Percentiles rank a stretch among this genome's conserved stretches.
phyloP scores from a whole-genome alignment of 2,329 filamentous ascomycete species.

The Paecilomyces sp. region DNA sequence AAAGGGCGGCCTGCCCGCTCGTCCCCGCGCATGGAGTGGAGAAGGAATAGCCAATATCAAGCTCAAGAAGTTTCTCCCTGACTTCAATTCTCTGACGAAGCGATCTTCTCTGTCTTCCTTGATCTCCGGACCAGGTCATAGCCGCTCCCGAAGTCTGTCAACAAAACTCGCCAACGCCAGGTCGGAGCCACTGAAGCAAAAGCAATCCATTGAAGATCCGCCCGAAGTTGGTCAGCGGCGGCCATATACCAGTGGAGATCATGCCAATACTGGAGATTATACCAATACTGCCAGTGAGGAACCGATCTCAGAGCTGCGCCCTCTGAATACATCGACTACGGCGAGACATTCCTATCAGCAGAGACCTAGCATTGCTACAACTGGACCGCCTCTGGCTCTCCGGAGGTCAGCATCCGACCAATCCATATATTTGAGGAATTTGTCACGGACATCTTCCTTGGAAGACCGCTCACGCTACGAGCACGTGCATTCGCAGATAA shows the following conservation, averaged over 20 bases:
- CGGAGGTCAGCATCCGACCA: conserved; percentile 67
- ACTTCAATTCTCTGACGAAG: conserved; percentile 23
- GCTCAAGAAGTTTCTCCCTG: conserved; percentile 29
- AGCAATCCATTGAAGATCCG: neutral
- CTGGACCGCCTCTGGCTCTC: conserved; percentile 30
- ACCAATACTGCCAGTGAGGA: conserved; percentile 20
- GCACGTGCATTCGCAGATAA: conserved; percentile 75
- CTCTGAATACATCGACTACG: conserved; percentile 17
- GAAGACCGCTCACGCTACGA: conserved; percentile 78
- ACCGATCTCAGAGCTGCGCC: conserved; percentile 24
- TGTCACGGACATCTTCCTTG: conserved; percentile 73
- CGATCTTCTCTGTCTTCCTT: conserved; percentile 22
- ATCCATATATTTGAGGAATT: conserved; percentile 62
- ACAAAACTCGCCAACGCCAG: conserved; percentile 6
- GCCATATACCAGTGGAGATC: conserved; percentile 4
- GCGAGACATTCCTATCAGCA: conserved; percentile 26
- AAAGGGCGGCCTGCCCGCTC: conserved; percentile 23
- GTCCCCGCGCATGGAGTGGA: conserved; percentile 30
- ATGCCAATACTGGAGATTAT: conserved; percentile 12
- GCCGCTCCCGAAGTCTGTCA: conserved; percentile 22
- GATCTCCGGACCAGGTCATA: conserved; percentile 12
- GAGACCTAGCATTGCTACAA: conserved; percentile 17
- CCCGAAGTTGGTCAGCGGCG: neutral
- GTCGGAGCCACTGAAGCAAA: neutral
- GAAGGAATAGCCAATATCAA: conserved; percentile 18